Conservation (phyloP, 2,329 filamentous ascomycete species). For the Massarina eburnea region DNA sequence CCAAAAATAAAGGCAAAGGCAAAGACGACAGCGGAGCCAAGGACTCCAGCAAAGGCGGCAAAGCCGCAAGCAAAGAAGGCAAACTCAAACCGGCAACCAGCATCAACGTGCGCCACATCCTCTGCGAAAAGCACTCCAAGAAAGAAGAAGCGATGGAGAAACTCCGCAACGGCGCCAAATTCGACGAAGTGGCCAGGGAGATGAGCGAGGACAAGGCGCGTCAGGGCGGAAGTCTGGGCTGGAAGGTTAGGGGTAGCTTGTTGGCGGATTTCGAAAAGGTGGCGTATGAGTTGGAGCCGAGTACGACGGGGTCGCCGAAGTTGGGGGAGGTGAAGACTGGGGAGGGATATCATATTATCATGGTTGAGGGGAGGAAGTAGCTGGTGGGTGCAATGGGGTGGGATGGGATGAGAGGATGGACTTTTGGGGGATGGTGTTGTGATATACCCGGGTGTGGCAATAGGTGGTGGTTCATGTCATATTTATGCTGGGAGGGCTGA, state of each 20-base stretch:
- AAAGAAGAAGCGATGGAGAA: conserved; percentile 75
- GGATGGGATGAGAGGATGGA: not conserved
- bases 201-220: conserved; percentile 78
- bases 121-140: conserved; percentile 76
- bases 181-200: conserved; percentile 72
- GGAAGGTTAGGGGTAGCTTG: conserved; percentile 69
- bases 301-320: conserved; percentile 65
- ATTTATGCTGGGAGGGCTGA: no score
- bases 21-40: conserved; percentile 39
- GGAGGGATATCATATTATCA: conserved; percentile 79
- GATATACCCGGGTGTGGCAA: not conserved
- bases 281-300: conserved; percentile 69
- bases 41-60: conserved; percentile 36
- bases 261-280: conserved; percentile 71
- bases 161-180: conserved; percentile 66
- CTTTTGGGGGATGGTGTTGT: not conserved
- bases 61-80: conserved; percentile 38
- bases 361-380: conserved; percentile 68
- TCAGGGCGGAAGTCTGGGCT: conserved; percentile 68
- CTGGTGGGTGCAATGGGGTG: not conserved
- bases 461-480: no score
- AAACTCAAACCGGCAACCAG: conserved; percentile 64
- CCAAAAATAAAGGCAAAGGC: conserved; percentile 31
- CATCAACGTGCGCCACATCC: conserved; percentile 73
- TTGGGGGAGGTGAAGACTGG: conserved; percentile 71